Base-by-base conservation (phyloP, 768 basidiomycete genomes). In the Chlorophyllum brunneum region DNA sequence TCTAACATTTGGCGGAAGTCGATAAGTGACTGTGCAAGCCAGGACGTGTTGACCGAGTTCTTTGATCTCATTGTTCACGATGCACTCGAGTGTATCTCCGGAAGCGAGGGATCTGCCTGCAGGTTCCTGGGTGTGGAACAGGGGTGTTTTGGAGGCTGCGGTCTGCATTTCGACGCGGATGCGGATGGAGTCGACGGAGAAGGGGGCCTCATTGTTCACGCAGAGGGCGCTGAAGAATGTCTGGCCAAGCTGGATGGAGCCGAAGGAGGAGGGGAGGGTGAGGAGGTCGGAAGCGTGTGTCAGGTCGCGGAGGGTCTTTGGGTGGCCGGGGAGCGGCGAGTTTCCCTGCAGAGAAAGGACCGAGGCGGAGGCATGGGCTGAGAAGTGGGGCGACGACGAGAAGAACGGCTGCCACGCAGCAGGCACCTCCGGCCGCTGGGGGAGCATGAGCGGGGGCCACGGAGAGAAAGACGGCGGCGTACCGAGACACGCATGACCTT, bases 401-500 rank as follows among this genome's bases (percentile, higher is more conserved):
- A 89, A 92, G 66, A 91, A 93, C 11, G 90, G 91, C 58, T 90
- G 83, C 88, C 90, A 92, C 67, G 85, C 78, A 57, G 75, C 79
- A 2, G 86, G 82, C 43, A 92, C 67, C 45, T 84, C 76, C 16
- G 90, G 90, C 58, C 88, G 78, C 88, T 91, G 62, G 42, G 59
- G 50, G 53, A 24, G 40, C 26, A 53, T 44, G 39, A 53, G 54
- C 26, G 52, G 55, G 44, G 55, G 43, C 55, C 42, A 47, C 29
- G 10, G 43, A 37, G 41, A 40, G 49, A 22, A n/a, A 18, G n/a
- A 40, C 24, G 50, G 52, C 24, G 58, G 50, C 41, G 50, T 70
- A 92, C 90, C 65, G 89, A 92, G 54, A 90, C 79, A 48, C 90
- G 80, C 86, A 92, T 92, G 52, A 92, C 90, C 67, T 92, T 92